Evolutionary conservation across 78 protist genomes (phyloP).

Genomic region (Planoprotostelium fungivorum): DNA sequence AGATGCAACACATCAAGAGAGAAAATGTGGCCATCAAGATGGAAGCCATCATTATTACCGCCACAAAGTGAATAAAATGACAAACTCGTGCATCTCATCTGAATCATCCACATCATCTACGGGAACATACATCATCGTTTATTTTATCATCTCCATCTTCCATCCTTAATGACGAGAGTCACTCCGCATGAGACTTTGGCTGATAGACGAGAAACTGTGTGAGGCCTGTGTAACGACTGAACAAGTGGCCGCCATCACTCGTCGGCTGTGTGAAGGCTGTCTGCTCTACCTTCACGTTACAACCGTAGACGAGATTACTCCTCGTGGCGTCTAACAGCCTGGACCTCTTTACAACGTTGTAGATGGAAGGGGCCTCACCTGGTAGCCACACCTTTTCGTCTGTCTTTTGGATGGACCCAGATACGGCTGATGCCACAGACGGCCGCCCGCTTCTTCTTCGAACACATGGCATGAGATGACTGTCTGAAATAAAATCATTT

Average conservation of each 20-base stretch:
- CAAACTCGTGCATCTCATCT: no score
- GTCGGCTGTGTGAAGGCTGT: background rate
- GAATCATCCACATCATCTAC: no score
- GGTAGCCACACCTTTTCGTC: background rate
- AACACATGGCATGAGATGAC: background rate
- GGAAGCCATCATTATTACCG: no score
- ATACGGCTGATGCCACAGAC: background rate
- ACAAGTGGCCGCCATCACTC: background rate
- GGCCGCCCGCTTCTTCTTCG: background rate
- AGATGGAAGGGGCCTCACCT: background rate
- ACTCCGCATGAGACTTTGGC: no score
- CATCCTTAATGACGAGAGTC: no score
- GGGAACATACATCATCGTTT: no score
- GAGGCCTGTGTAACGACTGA: background rate
- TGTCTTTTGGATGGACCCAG: background rate
- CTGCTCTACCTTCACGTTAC: background rate
- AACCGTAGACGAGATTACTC: background rate
- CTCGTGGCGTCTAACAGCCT: background rate
- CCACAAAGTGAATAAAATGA: no score
- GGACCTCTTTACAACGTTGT: background rate
- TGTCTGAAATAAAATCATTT: no score
- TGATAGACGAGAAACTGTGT: background rate
- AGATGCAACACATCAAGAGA: no score
- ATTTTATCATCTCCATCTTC: no score
- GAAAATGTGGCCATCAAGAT: no score